Conservation (phyloP, 805 yeast species). For the Yarrowia sp. region DNA sequence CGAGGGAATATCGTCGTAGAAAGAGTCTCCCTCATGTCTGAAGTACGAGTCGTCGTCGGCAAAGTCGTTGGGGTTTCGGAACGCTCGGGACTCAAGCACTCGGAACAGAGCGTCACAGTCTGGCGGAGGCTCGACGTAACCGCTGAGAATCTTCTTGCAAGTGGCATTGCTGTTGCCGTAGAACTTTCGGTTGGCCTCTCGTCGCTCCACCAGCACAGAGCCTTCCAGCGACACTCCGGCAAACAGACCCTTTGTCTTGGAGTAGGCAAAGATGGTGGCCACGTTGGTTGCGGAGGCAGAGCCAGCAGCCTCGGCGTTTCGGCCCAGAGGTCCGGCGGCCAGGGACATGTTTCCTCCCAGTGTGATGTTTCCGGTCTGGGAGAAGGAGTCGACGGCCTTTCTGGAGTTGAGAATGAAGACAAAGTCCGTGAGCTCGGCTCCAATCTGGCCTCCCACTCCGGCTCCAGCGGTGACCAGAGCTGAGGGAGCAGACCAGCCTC, state of each 20-base stretch:
- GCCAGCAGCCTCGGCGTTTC: constrained; percentile 97
- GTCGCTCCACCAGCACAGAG: constrained; percentile 90
- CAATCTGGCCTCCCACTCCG: constrained; percentile 97
- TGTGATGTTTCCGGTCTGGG: constrained; percentile 90
- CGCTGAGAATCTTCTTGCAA: constrained; percentile 78
- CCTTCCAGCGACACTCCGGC: constrained; percentile 98
- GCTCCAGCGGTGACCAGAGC: constrained; percentile 97
- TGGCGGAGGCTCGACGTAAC: constrained; percentile 90
- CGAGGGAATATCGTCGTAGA: constrained; percentile 73
- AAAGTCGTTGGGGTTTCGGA: constrained; percentile 42
- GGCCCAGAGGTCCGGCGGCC: constrained; percentile 96
- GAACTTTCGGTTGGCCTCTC: constrained; percentile 94
- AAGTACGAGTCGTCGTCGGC: constrained; percentile 46
- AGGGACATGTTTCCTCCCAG: constrained; percentile 92
- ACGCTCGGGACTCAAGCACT: constrained; percentile 80
- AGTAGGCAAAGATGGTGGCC: constrained; percentile 88
- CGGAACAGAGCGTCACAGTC: constrained; percentile 84
- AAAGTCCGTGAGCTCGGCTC: constrained; percentile 94
- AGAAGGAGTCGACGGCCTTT: constrained; percentile 88
- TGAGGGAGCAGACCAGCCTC: constrained; percentile 95
- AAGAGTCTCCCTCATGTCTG: constrained; percentile 59
- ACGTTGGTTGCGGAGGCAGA: constrained; percentile 83
- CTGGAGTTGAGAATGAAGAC: constrained; percentile 84
- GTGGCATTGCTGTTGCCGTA: constrained; percentile 81
- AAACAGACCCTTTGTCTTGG: constrained; percentile 92